Evolutionary conservation across 2,329 filamentous ascomycete genomes (phyloP).

Genomic region (Cladosporium sp.): DNA sequence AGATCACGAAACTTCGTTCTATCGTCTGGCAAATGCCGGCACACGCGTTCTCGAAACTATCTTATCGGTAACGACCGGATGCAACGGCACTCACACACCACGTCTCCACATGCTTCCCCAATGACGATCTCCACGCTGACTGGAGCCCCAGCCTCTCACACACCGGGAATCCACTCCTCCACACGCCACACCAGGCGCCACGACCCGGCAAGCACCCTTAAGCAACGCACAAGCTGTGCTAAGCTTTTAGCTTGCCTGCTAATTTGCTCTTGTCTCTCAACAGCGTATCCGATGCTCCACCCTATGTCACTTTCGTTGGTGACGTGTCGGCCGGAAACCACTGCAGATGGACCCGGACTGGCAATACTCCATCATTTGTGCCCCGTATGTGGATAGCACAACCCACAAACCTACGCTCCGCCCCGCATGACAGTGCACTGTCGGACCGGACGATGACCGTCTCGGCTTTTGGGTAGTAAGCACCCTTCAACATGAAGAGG

Average conservation of each 20-base stretch:
- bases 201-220: not conserved
- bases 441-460: not conserved
- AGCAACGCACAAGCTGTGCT: not conserved
- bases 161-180: not conserved
- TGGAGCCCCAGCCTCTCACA: not conserved
- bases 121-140: slow-evolving; percentile 1
- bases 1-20: too few species aligned
- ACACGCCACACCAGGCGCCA: not conserved
- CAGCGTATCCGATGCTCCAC: not conserved
- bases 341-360: too few species aligned
- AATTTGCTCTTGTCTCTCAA: not conserved
- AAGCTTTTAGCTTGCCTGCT: not conserved
- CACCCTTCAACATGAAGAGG: too few species aligned
- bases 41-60: not conserved
- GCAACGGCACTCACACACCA: not conserved
- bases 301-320: too few species aligned
- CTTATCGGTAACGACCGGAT: not conserved
- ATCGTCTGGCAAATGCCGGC: not conserved
- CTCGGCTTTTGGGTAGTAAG: not conserved
- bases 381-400: not conserved
- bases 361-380: too few species aligned
- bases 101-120: not conserved
- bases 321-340: not conserved
- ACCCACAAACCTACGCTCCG: not conserved
- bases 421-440: not conserved